A percentile compares a stretch with the other conserved stretches of the same genome.
Conservation (phyloP, 2,329 filamentous ascomycete genomes). For the Microdochium trichocladiopsis region DNA sequence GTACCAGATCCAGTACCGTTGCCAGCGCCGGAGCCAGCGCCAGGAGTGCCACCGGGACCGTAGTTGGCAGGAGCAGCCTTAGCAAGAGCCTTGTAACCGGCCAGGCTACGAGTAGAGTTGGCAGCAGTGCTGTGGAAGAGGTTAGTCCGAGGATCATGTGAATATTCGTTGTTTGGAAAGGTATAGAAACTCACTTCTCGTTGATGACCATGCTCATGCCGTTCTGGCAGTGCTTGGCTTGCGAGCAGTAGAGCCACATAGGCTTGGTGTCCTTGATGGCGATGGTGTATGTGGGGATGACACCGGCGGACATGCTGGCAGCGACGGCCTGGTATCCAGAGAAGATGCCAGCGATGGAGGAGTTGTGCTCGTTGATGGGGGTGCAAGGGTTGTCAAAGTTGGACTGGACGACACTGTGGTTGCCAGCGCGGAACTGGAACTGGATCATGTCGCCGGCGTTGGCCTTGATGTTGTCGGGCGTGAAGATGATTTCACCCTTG, state of each 20-base stretch:
- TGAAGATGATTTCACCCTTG: slow-evolving; percentile 53
- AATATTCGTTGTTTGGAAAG: neutral
- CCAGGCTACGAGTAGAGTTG: slow-evolving; percentile 45
- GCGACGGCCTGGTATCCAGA: slow-evolving; percentile 59
- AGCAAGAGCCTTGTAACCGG: slow-evolving; percentile 37
- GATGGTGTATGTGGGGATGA: slow-evolving; percentile 64
- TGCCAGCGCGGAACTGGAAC: slow-evolving; percentile 60
- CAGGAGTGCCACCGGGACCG: slow-evolving; percentile 13
- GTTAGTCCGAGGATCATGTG: slow-evolving; percentile 1
- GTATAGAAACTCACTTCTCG: slow-evolving; percentile 55
- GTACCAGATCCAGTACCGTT: slow-evolving; percentile 3
- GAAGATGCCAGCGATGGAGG: slow-evolving; percentile 52
- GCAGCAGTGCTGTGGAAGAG: slow-evolving; percentile 30
- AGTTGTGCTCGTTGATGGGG: slow-evolving; percentile 47
- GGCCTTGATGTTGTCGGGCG: slow-evolving; percentile 58
- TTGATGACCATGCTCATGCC: slow-evolving; percentile 77
- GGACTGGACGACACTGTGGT: slow-evolving; percentile 77
- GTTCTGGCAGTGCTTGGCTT: slow-evolving; percentile 65
- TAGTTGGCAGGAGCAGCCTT: slow-evolving; percentile 20
- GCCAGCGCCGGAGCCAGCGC: slow-evolving; percentile 9
- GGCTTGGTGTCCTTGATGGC: slow-evolving; percentile 62
- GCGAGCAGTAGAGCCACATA: slow-evolving; percentile 74
- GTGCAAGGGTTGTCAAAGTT: slow-evolving; percentile 65
- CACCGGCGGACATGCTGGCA: slow-evolving; percentile 37
- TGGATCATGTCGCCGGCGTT: slow-evolving; percentile 56